Base-by-base conservation (phyloP, 129 eudicot species). In the Glebionis coronaria region DNA sequence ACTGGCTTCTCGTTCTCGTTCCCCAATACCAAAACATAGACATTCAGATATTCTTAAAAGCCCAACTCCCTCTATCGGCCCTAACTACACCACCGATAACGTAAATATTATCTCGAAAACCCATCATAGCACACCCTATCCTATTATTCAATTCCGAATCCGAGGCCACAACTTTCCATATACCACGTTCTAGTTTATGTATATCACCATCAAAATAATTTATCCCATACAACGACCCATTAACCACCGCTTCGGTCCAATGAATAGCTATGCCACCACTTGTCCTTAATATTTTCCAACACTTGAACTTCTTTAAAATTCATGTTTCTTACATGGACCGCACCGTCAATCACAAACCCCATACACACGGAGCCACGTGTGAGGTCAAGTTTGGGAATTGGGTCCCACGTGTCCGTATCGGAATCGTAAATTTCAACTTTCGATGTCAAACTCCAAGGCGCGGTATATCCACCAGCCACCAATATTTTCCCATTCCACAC, bases 401-500 rank as follows among this genome's bases (percentile, higher is more conserved):
- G 13, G 1, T 35, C 63, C 99, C 99, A 93, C 0, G 58, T 64
- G 27, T 93, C 85, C 71, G 75, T 86, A 18, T 89, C 97, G 3
- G 99, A 97, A 42, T 93, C 99, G 23, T 93, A 93, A 12, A 89
- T 69, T 68, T 93, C 99, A 0, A 93, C 95, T 62, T 71, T 79
- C 19, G 93, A 72, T 46, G 84, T 93, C 7, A 97, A 93, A 79
- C 87, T 89, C 65, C 93, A 40, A 78, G 88, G 83, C 61, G 79
- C 81, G 2, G 97, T 89, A 79, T 88, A 93, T 35, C 99, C 99
- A 20, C 99, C 99, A 0, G 97, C 97, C 13, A 87, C 99, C 54
- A 89, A 40, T 10, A 93, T 93, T 83, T 89, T 93, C 51, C 93
- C 95, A 13, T 82, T 84, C 50, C 86, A n/a, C n/a, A n/a, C n/a